Percentiles rank a stretch among this genome's conserved stretches.
These are phyloP conservation scores for Geranium incanum DNA, from an alignment of 441 rosid species.

Conservation along the genomic window DNA sequence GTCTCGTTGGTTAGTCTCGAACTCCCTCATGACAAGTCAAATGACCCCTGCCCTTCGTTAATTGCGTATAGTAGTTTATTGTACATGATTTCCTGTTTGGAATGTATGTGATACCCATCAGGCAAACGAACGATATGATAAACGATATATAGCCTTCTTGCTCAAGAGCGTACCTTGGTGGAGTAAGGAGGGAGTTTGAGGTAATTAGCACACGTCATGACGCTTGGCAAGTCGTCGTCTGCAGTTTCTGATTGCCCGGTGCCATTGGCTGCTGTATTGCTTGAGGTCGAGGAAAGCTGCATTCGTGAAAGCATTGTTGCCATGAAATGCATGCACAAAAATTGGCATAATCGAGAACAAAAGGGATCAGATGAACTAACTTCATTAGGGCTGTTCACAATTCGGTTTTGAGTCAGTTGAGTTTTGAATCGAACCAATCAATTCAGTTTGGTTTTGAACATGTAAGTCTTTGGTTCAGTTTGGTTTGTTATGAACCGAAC, in stretches of 20 bases:
- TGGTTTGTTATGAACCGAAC: no score
- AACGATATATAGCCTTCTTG: not conserved
- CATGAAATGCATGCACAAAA: not conserved
- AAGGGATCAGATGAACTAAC: not conserved
- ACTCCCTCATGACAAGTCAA: constrained; percentile 68
- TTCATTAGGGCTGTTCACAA: not conserved
- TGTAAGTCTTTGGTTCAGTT: no score
- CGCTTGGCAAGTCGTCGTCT: constrained; percentile 95
- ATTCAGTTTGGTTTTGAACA: no score
- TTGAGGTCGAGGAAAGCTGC: constrained; percentile 80
- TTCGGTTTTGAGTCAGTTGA: no score
- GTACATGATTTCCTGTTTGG: constrained; percentile 87
- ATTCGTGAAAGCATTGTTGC: not conserved
- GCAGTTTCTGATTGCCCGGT: constrained; percentile 67
- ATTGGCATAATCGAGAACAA: not conserved
- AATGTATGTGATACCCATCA: constrained; percentile 8
- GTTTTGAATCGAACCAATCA: no score
- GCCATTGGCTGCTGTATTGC: constrained; percentile 57
- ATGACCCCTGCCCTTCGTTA: constrained; percentile 96
- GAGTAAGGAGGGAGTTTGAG: constrained; percentile 98
- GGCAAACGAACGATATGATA: constrained; percentile 2
- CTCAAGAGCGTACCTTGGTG: constrained; percentile 45
- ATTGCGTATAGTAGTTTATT: constrained; percentile 92
- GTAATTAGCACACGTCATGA: constrained; percentile 99
- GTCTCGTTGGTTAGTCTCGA: constrained; percentile 24